These are phyloP conservation scores for Daldinia bambusicola DNA, from an alignment of 495 filamentous ascomycete species.

Conservation along the genomic window DNA sequence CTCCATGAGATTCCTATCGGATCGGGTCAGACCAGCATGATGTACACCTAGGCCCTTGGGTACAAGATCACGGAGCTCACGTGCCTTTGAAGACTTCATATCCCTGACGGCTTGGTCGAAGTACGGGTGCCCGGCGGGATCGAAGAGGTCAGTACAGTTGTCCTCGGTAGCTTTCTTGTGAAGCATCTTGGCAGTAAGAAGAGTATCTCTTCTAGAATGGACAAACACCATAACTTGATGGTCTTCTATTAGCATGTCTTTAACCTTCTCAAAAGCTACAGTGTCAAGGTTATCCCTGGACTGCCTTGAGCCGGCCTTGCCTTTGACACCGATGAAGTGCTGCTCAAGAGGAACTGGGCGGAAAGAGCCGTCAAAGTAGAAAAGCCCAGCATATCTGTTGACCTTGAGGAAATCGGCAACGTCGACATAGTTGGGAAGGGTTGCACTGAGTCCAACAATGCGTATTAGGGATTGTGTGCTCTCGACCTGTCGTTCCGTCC, in stretches of 20 bases:
- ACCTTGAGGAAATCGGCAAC: slow-evolving; percentile 97
- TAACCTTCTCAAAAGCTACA: slow-evolving; percentile 92
- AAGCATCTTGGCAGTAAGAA: slow-evolving; percentile 85
- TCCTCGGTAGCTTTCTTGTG: slow-evolving; percentile 87
- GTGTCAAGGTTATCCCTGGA: slow-evolving; percentile 89
- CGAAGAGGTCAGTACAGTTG: slow-evolving; percentile 79
- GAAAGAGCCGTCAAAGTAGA: slow-evolving; percentile 97
- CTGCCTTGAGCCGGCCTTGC: slow-evolving; percentile 80
- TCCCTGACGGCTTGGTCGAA: slow-evolving; percentile 81
- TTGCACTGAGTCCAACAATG: slow-evolving; percentile 94
- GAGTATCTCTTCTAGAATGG: slow-evolving; percentile 93
- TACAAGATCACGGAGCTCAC: slow-evolving; percentile 87
- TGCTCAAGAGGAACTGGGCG: slow-evolving; percentile 96
- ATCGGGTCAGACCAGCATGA: slow-evolving; percentile 93
- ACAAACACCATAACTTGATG: slow-evolving; percentile 99
- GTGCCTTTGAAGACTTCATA: slow-evolving; percentile 81
- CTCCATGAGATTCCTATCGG: slow-evolving; percentile 94
- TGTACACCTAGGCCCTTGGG: slow-evolving; percentile 93
- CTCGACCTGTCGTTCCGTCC: slow-evolving; percentile 95
- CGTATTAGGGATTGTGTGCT: slow-evolving; percentile 97
- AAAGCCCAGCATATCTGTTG: slow-evolving; percentile 90
- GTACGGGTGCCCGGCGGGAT: slow-evolving; percentile 72
- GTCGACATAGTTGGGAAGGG: slow-evolving; percentile 94
- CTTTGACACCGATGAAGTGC: slow-evolving; percentile 95
- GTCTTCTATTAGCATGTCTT: slow-evolving; percentile 83